These are phyloP conservation scores for Neurospora sublineolata DNA, from an alignment of 495 filamentous ascomycete species.

Conservation along the genomic window DNA sequence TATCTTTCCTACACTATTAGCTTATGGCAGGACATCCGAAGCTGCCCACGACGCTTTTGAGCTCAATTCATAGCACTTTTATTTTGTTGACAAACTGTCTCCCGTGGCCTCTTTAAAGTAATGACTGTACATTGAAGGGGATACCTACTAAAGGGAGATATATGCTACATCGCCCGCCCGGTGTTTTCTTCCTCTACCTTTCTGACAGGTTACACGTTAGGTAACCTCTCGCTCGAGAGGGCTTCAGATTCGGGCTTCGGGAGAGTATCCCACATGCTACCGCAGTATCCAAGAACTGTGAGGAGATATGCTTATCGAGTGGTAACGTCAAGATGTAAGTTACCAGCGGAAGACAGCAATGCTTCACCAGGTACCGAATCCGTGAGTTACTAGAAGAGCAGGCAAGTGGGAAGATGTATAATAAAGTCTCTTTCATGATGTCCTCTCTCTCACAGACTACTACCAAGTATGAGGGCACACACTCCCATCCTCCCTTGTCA, in stretches of 20 bases:
- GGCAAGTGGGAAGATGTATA: not conserved
- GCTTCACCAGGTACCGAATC: not conserved
- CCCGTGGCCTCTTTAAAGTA: not conserved
- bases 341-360: not conserved
- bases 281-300: too few species aligned
- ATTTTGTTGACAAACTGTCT: not conserved
- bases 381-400: not conserved
- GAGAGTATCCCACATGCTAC: too few species aligned
- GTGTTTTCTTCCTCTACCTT: not conserved
- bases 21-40: not conserved
- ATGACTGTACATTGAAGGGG: not conserved
- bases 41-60: not conserved
- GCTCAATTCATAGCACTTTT: not conserved
- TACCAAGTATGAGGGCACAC: not conserved
- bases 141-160: not conserved
- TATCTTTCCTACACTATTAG: not conserved
- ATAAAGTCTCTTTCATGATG: too few species aligned
- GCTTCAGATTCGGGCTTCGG: too few species aligned
- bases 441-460: too few species aligned
- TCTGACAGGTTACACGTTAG: too few species aligned
- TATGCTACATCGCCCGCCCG: not conserved
- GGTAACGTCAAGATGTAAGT: not conserved
- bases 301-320: too few species aligned
- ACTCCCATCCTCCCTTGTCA: not conserved
- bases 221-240: too few species aligned